These are phyloP conservation scores for Capronia coronata DNA, from an alignment of 2,329 filamentous ascomycete genomes.

Conservation along the genomic window DNA sequence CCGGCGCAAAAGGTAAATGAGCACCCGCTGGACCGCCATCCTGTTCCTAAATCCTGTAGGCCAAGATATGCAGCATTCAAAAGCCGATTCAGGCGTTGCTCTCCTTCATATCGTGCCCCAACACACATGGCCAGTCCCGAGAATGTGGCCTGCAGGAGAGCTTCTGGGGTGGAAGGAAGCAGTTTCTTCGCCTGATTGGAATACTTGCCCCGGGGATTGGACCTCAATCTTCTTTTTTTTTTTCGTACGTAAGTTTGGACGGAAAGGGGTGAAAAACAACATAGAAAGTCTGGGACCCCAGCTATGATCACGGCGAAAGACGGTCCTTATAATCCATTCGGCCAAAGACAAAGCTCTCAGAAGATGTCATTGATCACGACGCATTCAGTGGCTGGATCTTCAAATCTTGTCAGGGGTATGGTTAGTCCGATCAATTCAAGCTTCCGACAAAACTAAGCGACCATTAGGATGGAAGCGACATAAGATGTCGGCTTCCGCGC, in stretches of 20 bases:
- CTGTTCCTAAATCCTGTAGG: neutral
- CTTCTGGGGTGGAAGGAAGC: too few species aligned
- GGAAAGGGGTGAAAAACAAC: too few species aligned
- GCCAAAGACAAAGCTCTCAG: neutral
- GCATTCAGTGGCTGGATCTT: neutral
- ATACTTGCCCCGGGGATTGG: too few species aligned
- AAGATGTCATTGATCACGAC: neutral
- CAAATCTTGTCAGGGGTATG: neutral
- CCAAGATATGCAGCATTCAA: neutral
- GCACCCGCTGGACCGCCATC: slow-evolving; percentile 40
- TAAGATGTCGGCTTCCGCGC: neutral
- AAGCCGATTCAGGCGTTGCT: too few species aligned
- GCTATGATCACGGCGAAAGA: neutral
- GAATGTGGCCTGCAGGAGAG: too few species aligned
- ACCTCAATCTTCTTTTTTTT: too few species aligned
- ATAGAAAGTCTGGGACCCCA: neutral
- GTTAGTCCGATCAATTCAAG: neutral
- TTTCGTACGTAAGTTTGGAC: too few species aligned
- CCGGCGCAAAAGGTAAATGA: slow-evolving; percentile 66
- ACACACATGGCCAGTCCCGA: too few species aligned
- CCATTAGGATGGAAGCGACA: neutral
- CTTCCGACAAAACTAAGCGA: neutral
- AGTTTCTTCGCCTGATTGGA: too few species aligned
- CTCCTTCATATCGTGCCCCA: too few species aligned
- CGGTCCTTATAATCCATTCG: neutral